These are phyloP conservation scores for barrel medic (Medicago truncatula) DNA, from an alignment of 306 rosid genomes.

Conservation along the genomic window MtrunA17r5.0-ANR NC_053042.1:23419001-23419500, in stretches of 20 bases:
- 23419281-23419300: slow-evolving; percentile 82
- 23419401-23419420: too few relatives aligned
- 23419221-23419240: slow-evolving; percentile 90
- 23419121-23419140: too few relatives aligned
- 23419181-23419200: slow-evolving; percentile 67
- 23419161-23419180: slow-evolving; percentile 49
- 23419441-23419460: too few relatives aligned
- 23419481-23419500: too few relatives aligned
- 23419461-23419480: too few relatives aligned
- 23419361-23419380: neutral
- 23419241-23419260: slow-evolving; percentile 78
- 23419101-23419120: too few relatives aligned
- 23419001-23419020: slow-evolving; percentile 16
- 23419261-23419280: slow-evolving; percentile 69
- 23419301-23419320: neutral
- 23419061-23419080: neutral
- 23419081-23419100: neutral
- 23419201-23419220: slow-evolving; percentile 95
- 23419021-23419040: neutral
- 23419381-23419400: too few relatives aligned
- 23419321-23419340: neutral
- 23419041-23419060: too few relatives aligned
- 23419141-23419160: neutral
- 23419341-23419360: neutral
- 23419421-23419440: too few relatives aligned